Percentiles rank a stretch among this genome's conserved stretches.
phyloP scores from a whole-genome alignment of 1,284 basidiomycete genomes.

The Thelephora terrestris region DNA sequence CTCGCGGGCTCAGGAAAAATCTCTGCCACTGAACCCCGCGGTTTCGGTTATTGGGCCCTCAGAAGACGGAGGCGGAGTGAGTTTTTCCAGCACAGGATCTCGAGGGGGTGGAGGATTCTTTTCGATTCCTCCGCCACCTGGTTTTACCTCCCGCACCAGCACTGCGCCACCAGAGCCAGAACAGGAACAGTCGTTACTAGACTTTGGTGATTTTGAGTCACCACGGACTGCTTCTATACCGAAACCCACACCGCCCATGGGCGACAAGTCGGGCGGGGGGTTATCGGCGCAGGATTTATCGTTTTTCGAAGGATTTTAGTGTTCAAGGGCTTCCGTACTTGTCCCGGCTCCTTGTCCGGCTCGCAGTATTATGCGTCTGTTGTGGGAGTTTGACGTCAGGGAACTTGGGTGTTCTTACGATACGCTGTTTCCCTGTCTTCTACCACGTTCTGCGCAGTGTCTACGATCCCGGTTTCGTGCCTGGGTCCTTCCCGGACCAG shows the following conservation, averaged over 20 bases:
- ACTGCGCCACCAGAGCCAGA: background rate
- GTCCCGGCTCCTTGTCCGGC: too few relatives aligned
- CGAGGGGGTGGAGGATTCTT: background rate
- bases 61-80: background rate
- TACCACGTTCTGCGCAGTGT: too few relatives aligned
- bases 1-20: conserved; percentile 4
- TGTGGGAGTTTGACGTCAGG: too few relatives aligned
- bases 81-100: background rate
- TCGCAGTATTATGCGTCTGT: too few relatives aligned
- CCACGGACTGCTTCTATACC: background rate
- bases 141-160: background rate
- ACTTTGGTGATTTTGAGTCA: conserved; percentile 2
- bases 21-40: conserved; percentile 2
- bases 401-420: too few relatives aligned
- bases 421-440: too few relatives aligned
- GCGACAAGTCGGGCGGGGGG: conserved; percentile 29
- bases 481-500: conserved; percentile 47
- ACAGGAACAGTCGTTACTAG: conserved; percentile 2
- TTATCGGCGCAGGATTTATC: conserved; percentile 62
- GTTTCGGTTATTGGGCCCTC: conserved; percentile 1
- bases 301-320: conserved; percentile 59
- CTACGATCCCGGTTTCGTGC: conserved; percentile 35
- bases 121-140: background rate
- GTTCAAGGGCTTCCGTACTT: too few relatives aligned
- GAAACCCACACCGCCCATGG: conserved; percentile 15